Percentiles rank a stretch among this genome's conserved stretches.
phyloP scores from a whole-genome alignment of 805 yeast genomes.

The Wickerhamiella azyma region DNA sequence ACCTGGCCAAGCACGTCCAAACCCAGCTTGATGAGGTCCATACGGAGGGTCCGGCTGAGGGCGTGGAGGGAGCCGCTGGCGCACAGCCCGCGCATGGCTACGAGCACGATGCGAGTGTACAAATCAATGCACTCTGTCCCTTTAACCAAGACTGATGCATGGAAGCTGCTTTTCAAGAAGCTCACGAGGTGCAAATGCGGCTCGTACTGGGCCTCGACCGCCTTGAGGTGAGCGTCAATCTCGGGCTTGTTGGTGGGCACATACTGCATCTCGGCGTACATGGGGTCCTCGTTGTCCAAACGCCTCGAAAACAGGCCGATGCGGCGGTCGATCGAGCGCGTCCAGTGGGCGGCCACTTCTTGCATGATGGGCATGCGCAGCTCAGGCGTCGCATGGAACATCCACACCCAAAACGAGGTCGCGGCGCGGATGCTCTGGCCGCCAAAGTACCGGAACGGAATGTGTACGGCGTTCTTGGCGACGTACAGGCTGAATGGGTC shows the following conservation, averaged over 20 bases:
- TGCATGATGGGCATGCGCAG: slow-evolving; percentile 47
- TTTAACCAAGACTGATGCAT: slow-evolving; percentile 63
- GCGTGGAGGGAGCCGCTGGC: slow-evolving; percentile 65
- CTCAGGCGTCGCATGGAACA: slow-evolving; percentile 51
- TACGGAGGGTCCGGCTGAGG: slow-evolving; percentile 57
- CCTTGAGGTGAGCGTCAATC: slow-evolving; percentile 38
- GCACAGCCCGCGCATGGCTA: slow-evolving; percentile 37
- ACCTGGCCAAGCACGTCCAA: slow-evolving; percentile 51
- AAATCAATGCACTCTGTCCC: slow-evolving; percentile 46
- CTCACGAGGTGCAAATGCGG: slow-evolving; percentile 60
- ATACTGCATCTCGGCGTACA: slow-evolving; percentile 70
- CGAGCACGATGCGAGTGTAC: slow-evolving; percentile 42
- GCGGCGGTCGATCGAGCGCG: slow-evolving; percentile 40
- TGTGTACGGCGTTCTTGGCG: slow-evolving; percentile 22
- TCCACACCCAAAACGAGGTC: slow-evolving; percentile 66
- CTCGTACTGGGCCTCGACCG: slow-evolving; percentile 37
- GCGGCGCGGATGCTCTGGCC: slow-evolving; percentile 48
- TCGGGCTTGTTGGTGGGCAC: slow-evolving; percentile 62
- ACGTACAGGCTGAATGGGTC: slow-evolving; percentile 12
- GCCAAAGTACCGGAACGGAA: slow-evolving; percentile 61
- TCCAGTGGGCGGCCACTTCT: slow-evolving; percentile 60
- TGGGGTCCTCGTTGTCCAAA: slow-evolving; percentile 45
- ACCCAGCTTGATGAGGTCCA: slow-evolving; percentile 58
- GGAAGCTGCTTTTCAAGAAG: slow-evolving; percentile 61
- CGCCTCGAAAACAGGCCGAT: slow-evolving; percentile 51